A percentile compares a stretch with the other conserved stretches of the same genome.
These are phyloP conservation scores for Neurospora sp. DNA, from an alignment of 495 filamentous ascomycete species.

Conservation along the genomic window DNA sequence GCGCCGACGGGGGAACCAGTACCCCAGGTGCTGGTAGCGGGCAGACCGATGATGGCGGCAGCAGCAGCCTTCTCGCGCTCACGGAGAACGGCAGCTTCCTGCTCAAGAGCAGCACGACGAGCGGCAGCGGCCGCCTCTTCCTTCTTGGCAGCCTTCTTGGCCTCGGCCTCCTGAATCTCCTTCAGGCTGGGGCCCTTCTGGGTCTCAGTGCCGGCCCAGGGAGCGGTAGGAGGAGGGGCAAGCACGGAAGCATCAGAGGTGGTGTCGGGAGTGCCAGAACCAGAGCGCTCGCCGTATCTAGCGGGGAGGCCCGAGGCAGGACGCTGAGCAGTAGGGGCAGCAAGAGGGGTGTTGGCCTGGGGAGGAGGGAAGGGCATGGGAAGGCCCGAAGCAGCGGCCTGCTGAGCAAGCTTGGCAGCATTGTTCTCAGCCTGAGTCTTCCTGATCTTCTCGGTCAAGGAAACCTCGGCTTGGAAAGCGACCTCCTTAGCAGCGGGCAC, in stretches of 20 bases:
- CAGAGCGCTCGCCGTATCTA: slow-evolving; percentile 59
- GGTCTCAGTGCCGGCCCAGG: slow-evolving; percentile 70
- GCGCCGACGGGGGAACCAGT: slow-evolving; percentile 51
- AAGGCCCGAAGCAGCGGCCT: slow-evolving; percentile 46
- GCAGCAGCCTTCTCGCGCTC: slow-evolving; percentile 53
- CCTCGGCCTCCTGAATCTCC: slow-evolving; percentile 94
- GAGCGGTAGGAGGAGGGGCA: slow-evolving; percentile 61
- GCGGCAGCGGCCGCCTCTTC: slow-evolving; percentile 76
- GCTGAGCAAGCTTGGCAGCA: slow-evolving; percentile 50
- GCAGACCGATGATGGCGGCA: slow-evolving; percentile 59
- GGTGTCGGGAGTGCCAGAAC: slow-evolving; percentile 59
- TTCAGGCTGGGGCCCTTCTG: slow-evolving; percentile 87
- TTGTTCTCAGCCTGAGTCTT: slow-evolving; percentile 48
- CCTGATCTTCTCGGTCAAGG: slow-evolving; percentile 80
- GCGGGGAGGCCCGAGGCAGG: slow-evolving; percentile 76
- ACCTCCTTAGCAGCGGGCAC: slow-evolving; percentile 5
- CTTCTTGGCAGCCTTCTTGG: slow-evolving; percentile 80
- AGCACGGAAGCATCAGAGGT: slow-evolving; percentile 26
- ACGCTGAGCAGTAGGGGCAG: slow-evolving; percentile 78
- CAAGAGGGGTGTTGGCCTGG: slow-evolving; percentile 65
- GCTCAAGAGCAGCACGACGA: slow-evolving; percentile 63
- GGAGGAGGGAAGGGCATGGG: slow-evolving; percentile 66
- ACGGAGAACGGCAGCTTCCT: slow-evolving; percentile 52
- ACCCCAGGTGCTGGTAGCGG: slow-evolving; percentile 86
- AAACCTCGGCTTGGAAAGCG: slow-evolving; percentile 30